A percentile compares a stretch with the other conserved stretches of the same genome.
These are phyloP conservation scores for Euclidium syriacum DNA, from an alignment of 345 rosid species.

Conservation along the genomic window DNA sequence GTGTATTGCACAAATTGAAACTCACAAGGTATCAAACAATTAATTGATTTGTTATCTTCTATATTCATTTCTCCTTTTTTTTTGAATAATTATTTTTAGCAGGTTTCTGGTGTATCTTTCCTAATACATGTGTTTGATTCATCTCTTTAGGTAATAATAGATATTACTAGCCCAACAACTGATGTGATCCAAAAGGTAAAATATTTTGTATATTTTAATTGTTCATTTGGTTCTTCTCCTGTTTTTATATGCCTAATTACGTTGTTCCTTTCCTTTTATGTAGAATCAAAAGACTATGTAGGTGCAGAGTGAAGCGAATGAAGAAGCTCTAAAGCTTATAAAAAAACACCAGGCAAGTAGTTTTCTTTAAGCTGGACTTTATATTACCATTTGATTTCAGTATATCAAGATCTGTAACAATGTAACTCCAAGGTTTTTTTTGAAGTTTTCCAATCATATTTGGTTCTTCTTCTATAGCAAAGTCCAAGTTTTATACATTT, in stretches of 20 bases:
- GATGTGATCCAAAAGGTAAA: slow-evolving; percentile 74
- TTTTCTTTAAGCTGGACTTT: too few species aligned
- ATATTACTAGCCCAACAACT: slow-evolving; percentile 76
- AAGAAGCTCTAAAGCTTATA: too few species aligned
- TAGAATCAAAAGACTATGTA: slow-evolving; percentile 81
- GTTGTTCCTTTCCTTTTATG: background rate
- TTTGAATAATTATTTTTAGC: background rate
- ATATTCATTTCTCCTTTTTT: background rate
- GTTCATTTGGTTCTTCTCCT: background rate
- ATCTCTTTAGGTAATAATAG: slow-evolving; percentile 64
- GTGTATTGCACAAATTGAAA: slow-evolving; percentile 93
- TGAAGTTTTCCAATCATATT: too few species aligned
- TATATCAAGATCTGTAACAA: too few species aligned
- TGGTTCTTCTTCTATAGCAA: too few species aligned
- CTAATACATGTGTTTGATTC: slow-evolving; percentile 12
- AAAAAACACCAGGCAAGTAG: too few species aligned
- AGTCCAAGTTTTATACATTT: too few species aligned
- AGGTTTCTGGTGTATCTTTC: background rate
- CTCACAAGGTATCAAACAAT: slow-evolving; percentile 64
- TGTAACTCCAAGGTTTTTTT: too few species aligned
- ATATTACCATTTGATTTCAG: too few species aligned
- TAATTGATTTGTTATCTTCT: background rate
- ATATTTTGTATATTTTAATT: background rate
- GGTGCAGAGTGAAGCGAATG: too few species aligned
- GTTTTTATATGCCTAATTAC: background rate